Base-by-base conservation (phyloP, 768 basidiomycete genomes). In the Phlebiopsis gigantea region DNA sequence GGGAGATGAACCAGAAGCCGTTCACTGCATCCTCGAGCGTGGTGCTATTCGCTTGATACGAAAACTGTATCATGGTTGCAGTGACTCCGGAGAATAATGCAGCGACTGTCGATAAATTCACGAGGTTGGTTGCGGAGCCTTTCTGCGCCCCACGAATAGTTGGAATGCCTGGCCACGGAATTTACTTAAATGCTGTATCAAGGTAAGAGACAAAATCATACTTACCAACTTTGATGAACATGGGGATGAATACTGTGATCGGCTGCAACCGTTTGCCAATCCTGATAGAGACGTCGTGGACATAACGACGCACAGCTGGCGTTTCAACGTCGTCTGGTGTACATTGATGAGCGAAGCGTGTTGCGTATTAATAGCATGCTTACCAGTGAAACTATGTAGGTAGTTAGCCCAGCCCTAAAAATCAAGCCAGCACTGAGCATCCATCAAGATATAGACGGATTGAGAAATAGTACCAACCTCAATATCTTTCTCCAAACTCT, bases 151-250 rank as follows among this genome's bases (percentile, higher is more conserved):
- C 84, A 50, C 83, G 79, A 62, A 88, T 87, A 4, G 83, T 82
- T 15, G 85, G 84, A 17, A 88, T 82, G 61, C 84, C 83, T 84
- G 53, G 19, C 4, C 19, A 29, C 10, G 4, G 5, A 9, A 19
- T 53, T 12, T 19, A 28, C 22, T 21, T 2, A 28, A 43, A 19
- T 45, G 25, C 1, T 2, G 4, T 34, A 14, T 22, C 5, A 21
- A 26, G 5, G 3, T 14, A 14, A 15, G 29, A 21, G 21, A 21
- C 7, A 25, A 15, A 44, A 12, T 57, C 57, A 41, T 63, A 66
- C 80, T 60, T 49, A 83, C 87, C 88, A 56, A 89, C 79, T 78
- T 88, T 84, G 51, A 88, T 82, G 73, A 90, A 89, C 71, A 85
- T 81, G 1, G 78, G 78, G 15, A 90, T 71, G 0, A 85, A 83